phyloP scores from a whole-genome alignment of 1,139 yeast genomes.

The Candida sojae region DNA sequence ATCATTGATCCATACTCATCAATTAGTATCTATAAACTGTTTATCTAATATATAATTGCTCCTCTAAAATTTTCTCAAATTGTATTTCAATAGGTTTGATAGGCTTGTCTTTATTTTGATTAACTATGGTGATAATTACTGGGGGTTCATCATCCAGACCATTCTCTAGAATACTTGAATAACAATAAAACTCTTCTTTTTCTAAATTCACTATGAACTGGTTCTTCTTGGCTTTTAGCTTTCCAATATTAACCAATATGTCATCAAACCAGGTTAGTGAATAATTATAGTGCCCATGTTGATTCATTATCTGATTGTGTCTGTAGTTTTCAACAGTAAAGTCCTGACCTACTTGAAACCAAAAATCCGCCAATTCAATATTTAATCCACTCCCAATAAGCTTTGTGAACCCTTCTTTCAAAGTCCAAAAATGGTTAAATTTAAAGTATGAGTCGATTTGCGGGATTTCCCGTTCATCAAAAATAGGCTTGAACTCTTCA shows the following conservation, averaged over 20 bases:
- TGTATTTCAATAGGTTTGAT: conserved; percentile 11
- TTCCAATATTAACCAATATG: conserved; percentile 13
- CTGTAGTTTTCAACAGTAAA: conserved; percentile 6
- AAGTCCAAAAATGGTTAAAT: conserved; percentile 67
- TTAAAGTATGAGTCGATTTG: conserved; percentile 21
- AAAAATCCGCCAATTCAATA: conserved; percentile 41
- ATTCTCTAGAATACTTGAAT: conserved; percentile 20
- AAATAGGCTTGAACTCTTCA: conserved; percentile 50
- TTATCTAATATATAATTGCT: background rate
- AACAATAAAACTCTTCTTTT: conserved; percentile 19
- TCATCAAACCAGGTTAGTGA: conserved; percentile 16
- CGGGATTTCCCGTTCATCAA: conserved; percentile 42
- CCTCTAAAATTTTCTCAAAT: conserved; percentile 5
- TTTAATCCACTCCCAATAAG: conserved; percentile 63
- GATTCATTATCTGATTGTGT: background rate
- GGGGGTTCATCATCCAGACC: conserved; percentile 18
- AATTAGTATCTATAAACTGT: conserved; percentile 19
- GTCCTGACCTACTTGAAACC: conserved; percentile 12
- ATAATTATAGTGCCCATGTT: conserved; percentile 2
- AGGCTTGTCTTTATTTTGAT: conserved; percentile 13
- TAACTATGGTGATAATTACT: conserved; percentile 28
- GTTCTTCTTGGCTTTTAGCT: conserved; percentile 11
- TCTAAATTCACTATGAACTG: conserved; percentile 13
- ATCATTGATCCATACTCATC: background rate
- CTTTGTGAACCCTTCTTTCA: conserved; percentile 72